Evolutionary conservation across 2,329 filamentous ascomycete genomes (phyloP).

Genomic region (Trichoderma guizhouense): DNA sequence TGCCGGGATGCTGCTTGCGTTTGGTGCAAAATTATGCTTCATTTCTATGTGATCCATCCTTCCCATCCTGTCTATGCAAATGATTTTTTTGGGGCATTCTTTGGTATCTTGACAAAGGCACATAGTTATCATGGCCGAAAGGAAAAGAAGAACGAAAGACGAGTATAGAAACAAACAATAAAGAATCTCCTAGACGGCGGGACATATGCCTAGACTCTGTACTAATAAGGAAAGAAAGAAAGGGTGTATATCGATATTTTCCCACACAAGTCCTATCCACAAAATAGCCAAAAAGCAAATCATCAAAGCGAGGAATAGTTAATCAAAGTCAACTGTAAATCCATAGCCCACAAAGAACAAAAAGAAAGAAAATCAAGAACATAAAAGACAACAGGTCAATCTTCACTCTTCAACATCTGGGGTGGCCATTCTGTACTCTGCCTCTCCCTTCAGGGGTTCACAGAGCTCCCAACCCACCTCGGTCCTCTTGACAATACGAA

Average conservation of each 20-base stretch:
- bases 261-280: not conserved
- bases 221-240: not conserved
- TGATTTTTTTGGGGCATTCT: not conserved
- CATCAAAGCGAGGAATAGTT: not conserved
- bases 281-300: not conserved
- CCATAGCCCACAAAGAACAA: not conserved
- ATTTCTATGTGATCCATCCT: not conserved
- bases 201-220: not conserved
- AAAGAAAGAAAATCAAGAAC: not conserved
- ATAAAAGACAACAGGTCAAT: not conserved
- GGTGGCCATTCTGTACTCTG: slow-evolving; percentile 10
- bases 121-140: not conserved
- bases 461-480: slow-evolving; percentile 34
- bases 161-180: not conserved
- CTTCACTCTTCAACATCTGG: not conserved
- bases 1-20: not conserved
- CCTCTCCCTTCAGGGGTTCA: slow-evolving; percentile 28
- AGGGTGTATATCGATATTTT: not conserved
- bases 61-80: not conserved
- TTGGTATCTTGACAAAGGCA: not conserved
- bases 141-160: not conserved
- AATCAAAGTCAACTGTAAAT: not conserved
- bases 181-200: not conserved
- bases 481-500: slow-evolving; percentile 33
- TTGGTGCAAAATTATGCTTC: not conserved